Percentiles rank a stretch among this genome's conserved stretches.
Evolutionary conservation across 2,329 filamentous ascomycete genomes (phyloP).

Genomic region (Cordyceps cateniannulata): DNA sequence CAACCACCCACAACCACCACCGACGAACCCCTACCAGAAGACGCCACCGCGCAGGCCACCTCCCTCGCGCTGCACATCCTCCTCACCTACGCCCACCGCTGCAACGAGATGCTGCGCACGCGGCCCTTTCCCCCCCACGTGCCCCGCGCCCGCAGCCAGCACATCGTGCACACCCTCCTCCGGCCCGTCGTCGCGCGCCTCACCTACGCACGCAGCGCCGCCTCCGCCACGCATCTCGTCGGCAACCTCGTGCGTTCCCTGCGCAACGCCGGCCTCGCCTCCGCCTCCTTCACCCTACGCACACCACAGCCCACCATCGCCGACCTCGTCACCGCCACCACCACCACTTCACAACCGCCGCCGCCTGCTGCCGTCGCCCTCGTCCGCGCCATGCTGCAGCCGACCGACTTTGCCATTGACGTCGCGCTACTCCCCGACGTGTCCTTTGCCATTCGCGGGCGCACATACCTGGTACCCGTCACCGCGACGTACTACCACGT

Average conservation of each 20-base stretch:
- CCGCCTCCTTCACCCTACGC: slow-evolving; percentile 36
- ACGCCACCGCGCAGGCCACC: slow-evolving; percentile 56
- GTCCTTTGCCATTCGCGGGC: slow-evolving; percentile 37
- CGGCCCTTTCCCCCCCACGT: slow-evolving; percentile 42
- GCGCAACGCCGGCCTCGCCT: slow-evolving; percentile 37
- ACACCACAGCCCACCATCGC: slow-evolving; percentile 28
- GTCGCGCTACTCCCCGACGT: slow-evolving; percentile 38
- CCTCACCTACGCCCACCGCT: slow-evolving; percentile 70
- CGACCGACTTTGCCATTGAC: slow-evolving; percentile 35
- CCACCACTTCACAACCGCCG: slow-evolving; percentile 16
- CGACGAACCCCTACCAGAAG: slow-evolving; percentile 28
- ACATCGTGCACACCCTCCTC: slow-evolving; percentile 40
- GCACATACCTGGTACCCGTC: slow-evolving; percentile 37
- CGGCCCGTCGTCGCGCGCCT: slow-evolving; percentile 45
- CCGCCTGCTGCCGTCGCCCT: slow-evolving; percentile 36
- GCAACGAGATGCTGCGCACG: slow-evolving; percentile 64
- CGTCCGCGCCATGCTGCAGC: slow-evolving; percentile 36
- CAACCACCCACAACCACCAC: slow-evolving; percentile 19
- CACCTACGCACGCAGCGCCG: slow-evolving; percentile 36
- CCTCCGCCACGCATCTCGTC: slow-evolving; percentile 34
- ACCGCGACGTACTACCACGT: slow-evolving; percentile 40
- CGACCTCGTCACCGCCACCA: too few species aligned
- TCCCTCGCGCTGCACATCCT: slow-evolving; percentile 66
- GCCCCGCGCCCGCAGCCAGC: slow-evolving; percentile 30
- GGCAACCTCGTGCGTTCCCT: slow-evolving; percentile 38